Conservation (phyloP, 805 yeast genomes). For the Clavispora santaluciae region DNA sequence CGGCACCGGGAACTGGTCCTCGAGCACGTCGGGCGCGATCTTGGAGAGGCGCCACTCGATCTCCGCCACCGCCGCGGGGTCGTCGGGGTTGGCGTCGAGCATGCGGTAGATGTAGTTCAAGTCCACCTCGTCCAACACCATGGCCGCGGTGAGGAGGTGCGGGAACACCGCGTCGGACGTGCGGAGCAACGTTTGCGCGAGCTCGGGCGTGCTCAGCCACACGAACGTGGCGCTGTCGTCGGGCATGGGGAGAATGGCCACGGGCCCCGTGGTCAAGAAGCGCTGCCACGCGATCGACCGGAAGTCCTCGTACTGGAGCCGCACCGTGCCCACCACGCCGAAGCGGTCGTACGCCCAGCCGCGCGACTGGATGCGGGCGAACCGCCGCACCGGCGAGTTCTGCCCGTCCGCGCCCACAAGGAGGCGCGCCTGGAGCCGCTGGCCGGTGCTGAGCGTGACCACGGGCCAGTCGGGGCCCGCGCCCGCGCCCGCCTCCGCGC, state of each 20-base stretch:
- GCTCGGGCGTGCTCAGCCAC: slow-evolving; percentile 82
- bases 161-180: slow-evolving; percentile 61
- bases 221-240: slow-evolving; percentile 85
- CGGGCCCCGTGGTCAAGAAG: slow-evolving; percentile 85
- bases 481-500: slow-evolving; percentile 15
- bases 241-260: slow-evolving; percentile 88
- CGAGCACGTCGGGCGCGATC: slow-evolving; percentile 40
- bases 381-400: slow-evolving; percentile 85
- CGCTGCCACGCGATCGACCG: slow-evolving; percentile 87
- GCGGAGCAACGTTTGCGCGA: slow-evolving; percentile 57
- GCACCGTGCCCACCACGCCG: slow-evolving; percentile 90
- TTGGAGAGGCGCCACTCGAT: slow-evolving; percentile 63
- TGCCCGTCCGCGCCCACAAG: slow-evolving; percentile 94
- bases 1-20: slow-evolving; percentile 63
- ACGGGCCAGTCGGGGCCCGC: slow-evolving; percentile 65
- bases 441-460: slow-evolving; percentile 64
- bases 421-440: slow-evolving; percentile 59
- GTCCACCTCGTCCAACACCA: slow-evolving; percentile 74
- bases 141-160: slow-evolving; percentile 77
- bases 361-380: slow-evolving; percentile 73
- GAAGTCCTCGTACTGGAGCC: slow-evolving; percentile 66
- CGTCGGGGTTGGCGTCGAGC: slow-evolving; percentile 33
- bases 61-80: slow-evolving; percentile 56
- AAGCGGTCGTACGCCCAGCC: slow-evolving; percentile 89
- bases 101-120: slow-evolving; percentile 59